Percentiles rank a stretch among this genome's conserved stretches.
Evolutionary conservation across 129 eudicot genomes (phyloP).

Genomic region (Dittrichia graveolens): DNA sequence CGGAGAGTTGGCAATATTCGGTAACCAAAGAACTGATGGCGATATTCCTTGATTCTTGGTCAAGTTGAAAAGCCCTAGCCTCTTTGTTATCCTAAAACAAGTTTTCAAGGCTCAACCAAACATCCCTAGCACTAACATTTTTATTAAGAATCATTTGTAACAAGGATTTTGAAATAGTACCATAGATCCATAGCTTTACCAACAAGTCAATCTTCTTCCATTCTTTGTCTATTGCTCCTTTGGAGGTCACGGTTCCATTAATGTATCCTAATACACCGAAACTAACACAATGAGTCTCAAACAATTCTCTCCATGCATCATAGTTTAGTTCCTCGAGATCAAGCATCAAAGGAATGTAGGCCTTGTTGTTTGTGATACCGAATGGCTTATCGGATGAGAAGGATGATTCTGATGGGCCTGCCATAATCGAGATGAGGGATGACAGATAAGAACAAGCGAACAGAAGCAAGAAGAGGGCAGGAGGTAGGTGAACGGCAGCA

Average conservation of each 20-base stretch:
- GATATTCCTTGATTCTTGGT: background rate
- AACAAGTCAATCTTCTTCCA: background rate
- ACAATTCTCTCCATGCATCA: background rate
- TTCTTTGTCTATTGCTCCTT: background rate
- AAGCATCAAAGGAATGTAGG: background rate
- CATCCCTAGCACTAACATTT: background rate
- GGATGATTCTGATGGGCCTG: too few relatives aligned
- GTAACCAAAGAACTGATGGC: background rate
- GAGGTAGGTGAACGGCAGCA: too few relatives aligned
- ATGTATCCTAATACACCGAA: background rate
- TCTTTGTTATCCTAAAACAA: background rate
- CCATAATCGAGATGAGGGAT: too few relatives aligned
- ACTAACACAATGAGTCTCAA: background rate
- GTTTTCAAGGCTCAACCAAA: background rate
- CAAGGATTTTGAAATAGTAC: background rate
- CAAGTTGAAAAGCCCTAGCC: background rate
- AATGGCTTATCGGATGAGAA: background rate
- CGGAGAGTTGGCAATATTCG: background rate
- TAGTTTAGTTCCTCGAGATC: background rate
- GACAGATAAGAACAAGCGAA: too few relatives aligned
- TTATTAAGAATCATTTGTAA: background rate
- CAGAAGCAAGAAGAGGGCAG: too few relatives aligned
- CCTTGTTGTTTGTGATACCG: background rate
- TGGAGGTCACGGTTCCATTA: background rate
- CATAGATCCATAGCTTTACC: background rate